A percentile compares a stretch with the other conserved stretches of the same genome.
Evolutionary conservation across 768 basidiomycete species (phyloP).

Genomic region (Sarcomyxa edulis): DNA sequence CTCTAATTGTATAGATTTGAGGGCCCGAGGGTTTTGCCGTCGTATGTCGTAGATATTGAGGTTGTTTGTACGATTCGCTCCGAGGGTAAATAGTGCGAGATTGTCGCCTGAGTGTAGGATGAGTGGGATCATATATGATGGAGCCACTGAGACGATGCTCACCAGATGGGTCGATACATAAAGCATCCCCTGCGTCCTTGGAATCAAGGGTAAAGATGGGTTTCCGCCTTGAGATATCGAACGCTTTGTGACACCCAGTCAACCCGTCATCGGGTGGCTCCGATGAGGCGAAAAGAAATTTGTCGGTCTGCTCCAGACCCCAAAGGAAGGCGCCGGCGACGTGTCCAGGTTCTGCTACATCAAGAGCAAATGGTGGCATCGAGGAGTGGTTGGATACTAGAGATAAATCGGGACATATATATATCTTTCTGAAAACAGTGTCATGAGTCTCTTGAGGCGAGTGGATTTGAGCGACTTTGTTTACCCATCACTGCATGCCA

Average conservation of each 20-base stretch:
- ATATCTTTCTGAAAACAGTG: slow-evolving; percentile 15
- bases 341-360: no score
- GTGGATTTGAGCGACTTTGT: slow-evolving; percentile 1
- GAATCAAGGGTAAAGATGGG: slow-evolving; percentile 33
- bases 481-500: slow-evolving; percentile 31
- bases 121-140: background rate
- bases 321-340: slow-evolving; percentile 44
- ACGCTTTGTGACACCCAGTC: slow-evolving; percentile 43
- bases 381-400: no score
- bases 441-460: background rate
- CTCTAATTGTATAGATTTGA: slow-evolving; percentile 26
- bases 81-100: slow-evolving; percentile 30
- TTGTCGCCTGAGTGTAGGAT: slow-evolving; percentile 17
- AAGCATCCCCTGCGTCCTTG: slow-evolving; percentile 47
- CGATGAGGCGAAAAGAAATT: slow-evolving; percentile 50
- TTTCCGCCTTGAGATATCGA: slow-evolving; percentile 30
- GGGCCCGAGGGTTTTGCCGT: slow-evolving; percentile 21
- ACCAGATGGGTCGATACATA: slow-evolving; percentile 44
- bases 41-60: slow-evolving; percentile 52
- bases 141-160: background rate
- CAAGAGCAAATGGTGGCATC: no score
- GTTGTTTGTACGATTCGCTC: slow-evolving; percentile 20
- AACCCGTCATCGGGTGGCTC: slow-evolving; percentile 32
- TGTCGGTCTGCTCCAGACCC: slow-evolving; percentile 36
- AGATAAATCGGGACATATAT: slow-evolving; percentile 15